Evolutionary conservation across 768 basidiomycete genomes (phyloP), one percentile per base, ranked within the genome.

Genomic region (Suillus tomentosus): DNA sequence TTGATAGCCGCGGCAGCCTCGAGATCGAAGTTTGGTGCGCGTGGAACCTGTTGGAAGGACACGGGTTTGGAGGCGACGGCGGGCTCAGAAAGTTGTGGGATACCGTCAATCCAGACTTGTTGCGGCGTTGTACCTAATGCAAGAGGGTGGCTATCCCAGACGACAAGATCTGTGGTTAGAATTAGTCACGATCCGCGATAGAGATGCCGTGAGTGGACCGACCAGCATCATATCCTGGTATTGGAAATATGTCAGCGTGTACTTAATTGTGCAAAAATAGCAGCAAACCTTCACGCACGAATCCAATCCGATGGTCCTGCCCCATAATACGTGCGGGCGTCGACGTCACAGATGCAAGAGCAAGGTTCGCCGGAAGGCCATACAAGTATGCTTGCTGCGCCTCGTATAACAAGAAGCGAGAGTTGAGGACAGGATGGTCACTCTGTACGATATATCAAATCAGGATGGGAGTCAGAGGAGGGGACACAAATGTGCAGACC

Each of bases 91-190:
- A 90, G 69, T 69, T 96, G 94, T 0, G 89, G 71, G 57, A 95
- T 89, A 3, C 94, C 94, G 69, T 96, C 94, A 65, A 95, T 92
- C 76, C 83, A 93, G 10, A 92, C 91, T 78, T 94, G 92, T 58
- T 82, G 80, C 5, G 92, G 92, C 0, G 91, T 87, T 24, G 92
- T 91, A 24, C 91, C 91, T 13, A 95, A 79, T 1, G 85, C 79
- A 17, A 95, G 81, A 1, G 93, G 93, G 74, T 93, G 91, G 43
- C 84, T 86, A 68, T 90, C 89, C 88, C 89, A 90, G 2, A 92
- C 70, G 15, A 93, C 87, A 58, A 92, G 53, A 76, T 94, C 89
- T 90, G 14, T 24, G 6, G 37, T 68, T 37, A 62, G 45, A 40
- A 37, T 13, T 22, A 36, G 9, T 31, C 13, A 62, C 4, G 7